Conservation (phyloP, 2,329 filamentous ascomycete genomes). For the Dactylellina drechsleri region DNA sequence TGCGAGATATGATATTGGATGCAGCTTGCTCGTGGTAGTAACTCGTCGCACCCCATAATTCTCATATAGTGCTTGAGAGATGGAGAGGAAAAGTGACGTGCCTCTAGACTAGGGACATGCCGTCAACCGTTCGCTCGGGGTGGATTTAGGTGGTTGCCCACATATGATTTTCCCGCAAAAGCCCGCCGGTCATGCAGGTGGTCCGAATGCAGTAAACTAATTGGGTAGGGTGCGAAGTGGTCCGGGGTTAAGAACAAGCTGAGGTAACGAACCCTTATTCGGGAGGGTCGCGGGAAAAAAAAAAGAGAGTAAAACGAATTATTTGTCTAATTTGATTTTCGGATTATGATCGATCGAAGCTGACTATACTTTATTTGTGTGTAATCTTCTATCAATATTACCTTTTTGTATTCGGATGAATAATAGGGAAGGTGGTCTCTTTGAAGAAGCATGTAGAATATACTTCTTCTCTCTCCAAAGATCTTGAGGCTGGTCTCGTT, state of each 20-base stretch:
- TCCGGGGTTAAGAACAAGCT: conserved; percentile 13
- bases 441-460: conserved; percentile 6
- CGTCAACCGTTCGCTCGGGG: neutral
- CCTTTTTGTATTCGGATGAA: too few species aligned
- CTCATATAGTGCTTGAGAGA: too few species aligned
- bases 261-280: conserved; percentile 12
- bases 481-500: too few species aligned
- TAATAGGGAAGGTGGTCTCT: conserved; percentile 16
- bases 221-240: conserved; percentile 24
- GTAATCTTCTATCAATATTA: neutral
- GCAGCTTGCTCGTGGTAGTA: too few species aligned
- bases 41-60: too few species aligned
- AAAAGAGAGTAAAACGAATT: neutral
- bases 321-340: conserved; percentile 4
- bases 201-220: conserved; percentile 54
- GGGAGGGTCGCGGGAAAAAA: conserved; percentile 7
- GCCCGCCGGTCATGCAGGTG: conserved; percentile 44
- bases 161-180: conserved; percentile 31
- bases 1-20: too few species aligned
- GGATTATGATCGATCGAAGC: neutral
- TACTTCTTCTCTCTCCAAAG: neutral
- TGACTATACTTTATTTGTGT: neutral
- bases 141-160: conserved; percentile 15
- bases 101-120: conserved; percentile 16
- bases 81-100: too few species aligned